Base-by-base conservation (phyloP, 1,284 basidiomycete species). In the Golubevia pallescens region DNA sequence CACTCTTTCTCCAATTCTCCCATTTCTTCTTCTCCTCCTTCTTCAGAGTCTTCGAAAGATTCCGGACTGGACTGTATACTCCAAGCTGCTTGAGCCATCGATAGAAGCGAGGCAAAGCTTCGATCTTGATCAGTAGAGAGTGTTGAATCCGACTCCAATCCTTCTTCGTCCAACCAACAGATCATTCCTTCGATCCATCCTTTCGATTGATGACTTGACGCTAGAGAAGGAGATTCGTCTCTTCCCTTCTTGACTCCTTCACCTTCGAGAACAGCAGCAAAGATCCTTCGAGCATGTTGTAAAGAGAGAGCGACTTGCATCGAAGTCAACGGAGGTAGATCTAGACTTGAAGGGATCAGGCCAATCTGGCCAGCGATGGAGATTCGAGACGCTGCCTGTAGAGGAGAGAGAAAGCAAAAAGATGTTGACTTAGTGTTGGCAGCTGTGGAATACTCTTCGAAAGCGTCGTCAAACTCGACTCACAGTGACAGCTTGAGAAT, bases 281-380 rank as follows among this genome's bases (percentile, higher is more conserved):
- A 63, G n/a, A 85, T 76, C 16, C 81, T 61, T 23, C 81, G 66
- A n/a, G 74, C 80, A 64, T 85, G 81, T 58, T 85, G 82, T 1
- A 84, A 19, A 13, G 76, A 66, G 14, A 85, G 60, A 24, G 69
- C 73, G 8, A 67, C 51, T 65, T 85, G 79, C 57, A 60, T 8
- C 3, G 32, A 19, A 14, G 10, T 59, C 13, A 60, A 68, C 1
- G 1, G 0, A 2, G 66, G 61, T 24, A 84, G 66, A 0, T 21
- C 23, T 8, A 84, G 63, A n/a, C 68, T 70, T 1, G 71, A 53
- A 1, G 82, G 81, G 13, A 62, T 14, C 34, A 85, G 66, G 1
- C 80, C 82, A 38, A 85, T 84, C 62, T 85, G 82, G 1, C 81
- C 82, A 0, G 82, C 76, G 48, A 85, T 71, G 57, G 58, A 75